Evolutionary conservation across 2,329 filamentous ascomycete genomes (phyloP).

Genomic region (Sclerotinia minor): DNA sequence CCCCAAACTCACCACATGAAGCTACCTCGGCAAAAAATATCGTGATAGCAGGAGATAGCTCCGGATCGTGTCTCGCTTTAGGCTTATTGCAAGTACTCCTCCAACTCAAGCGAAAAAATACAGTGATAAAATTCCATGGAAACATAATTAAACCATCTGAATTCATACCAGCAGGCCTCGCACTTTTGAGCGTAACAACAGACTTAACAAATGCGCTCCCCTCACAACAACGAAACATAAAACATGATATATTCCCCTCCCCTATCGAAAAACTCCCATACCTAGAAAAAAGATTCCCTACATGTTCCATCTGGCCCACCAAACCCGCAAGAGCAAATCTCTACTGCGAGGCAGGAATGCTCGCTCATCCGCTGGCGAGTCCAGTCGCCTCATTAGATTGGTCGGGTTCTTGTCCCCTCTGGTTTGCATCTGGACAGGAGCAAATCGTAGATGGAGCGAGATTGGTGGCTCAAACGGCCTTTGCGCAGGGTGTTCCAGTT

Average conservation of each 20-base stretch:
- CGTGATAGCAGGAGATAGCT: slow-evolving; percentile 10
- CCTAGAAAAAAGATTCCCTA: neutral
- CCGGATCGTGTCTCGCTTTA: neutral
- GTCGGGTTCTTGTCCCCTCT: slow-evolving; percentile 19
- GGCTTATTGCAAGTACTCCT: neutral
- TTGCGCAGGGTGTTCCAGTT: slow-evolving; percentile 3
- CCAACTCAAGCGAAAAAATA: neutral
- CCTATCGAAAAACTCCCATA: neutral
- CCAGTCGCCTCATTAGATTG: slow-evolving; percentile 11
- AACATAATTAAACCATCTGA: neutral
- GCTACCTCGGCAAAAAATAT: neutral
- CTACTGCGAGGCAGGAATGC: slow-evolving; percentile 1
- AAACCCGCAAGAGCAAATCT: slow-evolving; percentile 15
- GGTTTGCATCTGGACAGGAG: slow-evolving; percentile 16
- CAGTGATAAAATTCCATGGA: neutral
- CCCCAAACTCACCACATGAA: neutral
- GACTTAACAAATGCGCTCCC: slow-evolving; percentile 4
- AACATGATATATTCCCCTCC: slow-evolving; percentile 1
- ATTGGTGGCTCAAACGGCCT: slow-evolving; percentile 7
- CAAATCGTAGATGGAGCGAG: slow-evolving; percentile 12
- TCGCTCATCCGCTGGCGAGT: slow-evolving; percentile 8
- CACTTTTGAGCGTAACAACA: neutral
- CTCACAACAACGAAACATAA: neutral
- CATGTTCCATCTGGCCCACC: slow-evolving; percentile 13
- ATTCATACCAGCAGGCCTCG: slow-evolving; percentile 5